Evolutionary conservation across 495 filamentous ascomycete species (phyloP), one percentile per base, ranked within the genome.

Genomic region (Xylaria telfairii): DNA sequence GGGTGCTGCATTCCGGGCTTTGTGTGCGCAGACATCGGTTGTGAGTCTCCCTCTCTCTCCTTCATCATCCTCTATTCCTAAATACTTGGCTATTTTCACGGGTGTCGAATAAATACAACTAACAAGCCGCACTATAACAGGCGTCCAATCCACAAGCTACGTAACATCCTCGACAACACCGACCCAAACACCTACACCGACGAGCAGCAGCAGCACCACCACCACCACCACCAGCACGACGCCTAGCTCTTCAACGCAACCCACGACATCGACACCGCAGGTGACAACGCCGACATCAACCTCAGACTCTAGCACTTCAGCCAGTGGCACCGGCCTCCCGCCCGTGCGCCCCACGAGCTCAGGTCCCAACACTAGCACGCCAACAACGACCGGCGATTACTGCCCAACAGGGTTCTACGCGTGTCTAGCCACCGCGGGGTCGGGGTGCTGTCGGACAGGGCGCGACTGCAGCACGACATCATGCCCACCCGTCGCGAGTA

Each of bases 1-100:
- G 95, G 95, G 1, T 98, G 95, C 74, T 98, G 95, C 77, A 90
- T 96, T 57, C 85, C 91, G 0, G 92, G 92, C 0, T 97, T 90
- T 76, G 85, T 86, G 2, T 98, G 95, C 78, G 86, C 89, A n/a
- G 86, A 87, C 32, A 85, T 92, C 44, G 96, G 95, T 24, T 98
- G 95, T 93, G 76, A 87, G 89, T 87, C 64, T 59, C 37, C 64
- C 34, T 49, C 15, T 30, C 53, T 53, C 47, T 70, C 7, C 34
- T 26, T 15, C 34, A 5, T 49, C 4, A 26, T 8, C 65, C 28
- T 41, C 57, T 69, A 2, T 26, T 15, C n/a, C n/a, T n/a, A n/a
- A n/a, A n/a, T n/a, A n/a, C n/a, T n/a, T n/a, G n/a, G n/a, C 3
- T 32, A 19, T 62, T 17, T 26, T 1, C 37, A 12, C 21, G 26